phyloP scores from a whole-genome alignment of 2,329 filamentous ascomycete species.

The Pestalotiopsis sp. region DNA sequence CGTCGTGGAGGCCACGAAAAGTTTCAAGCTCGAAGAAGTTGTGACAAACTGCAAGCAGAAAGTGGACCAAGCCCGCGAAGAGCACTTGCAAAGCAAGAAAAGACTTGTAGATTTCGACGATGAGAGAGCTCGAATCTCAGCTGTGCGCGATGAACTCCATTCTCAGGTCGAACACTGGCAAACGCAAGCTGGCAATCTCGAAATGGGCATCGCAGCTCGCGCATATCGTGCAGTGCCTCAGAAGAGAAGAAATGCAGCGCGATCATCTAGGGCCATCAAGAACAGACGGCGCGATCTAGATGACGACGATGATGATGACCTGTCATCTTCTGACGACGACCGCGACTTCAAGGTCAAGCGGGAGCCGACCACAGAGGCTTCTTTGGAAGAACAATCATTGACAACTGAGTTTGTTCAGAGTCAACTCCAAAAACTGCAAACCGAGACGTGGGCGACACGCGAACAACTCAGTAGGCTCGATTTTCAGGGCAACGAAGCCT shows the following conservation, averaged over 20 bases:
- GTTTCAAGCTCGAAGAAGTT: constrained; percentile 37
- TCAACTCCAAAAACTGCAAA: neutral
- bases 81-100: neutral
- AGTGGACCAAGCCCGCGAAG: neutral
- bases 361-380: neutral
- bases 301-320: neutral
- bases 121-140: neutral
- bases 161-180: neutral
- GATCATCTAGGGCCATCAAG: neutral
- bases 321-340: neutral
- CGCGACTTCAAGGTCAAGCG: too few species aligned
- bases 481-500: neutral
- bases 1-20: constrained; percentile 29
- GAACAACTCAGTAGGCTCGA: neutral
- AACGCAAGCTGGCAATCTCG: neutral
- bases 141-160: constrained; percentile 24
- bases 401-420: neutral
- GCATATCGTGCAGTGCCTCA: neutral
- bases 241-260: neutral
- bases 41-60: neutral
- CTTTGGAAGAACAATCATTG: constrained; percentile 11
- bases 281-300: neutral
- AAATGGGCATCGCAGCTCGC: neutral
- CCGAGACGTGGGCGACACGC: neutral
- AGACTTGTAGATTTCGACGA: neutral